Evolutionary conservation across 2,329 filamentous ascomycete genomes (phyloP).

Genomic region (Apiospora koreana): DNA sequence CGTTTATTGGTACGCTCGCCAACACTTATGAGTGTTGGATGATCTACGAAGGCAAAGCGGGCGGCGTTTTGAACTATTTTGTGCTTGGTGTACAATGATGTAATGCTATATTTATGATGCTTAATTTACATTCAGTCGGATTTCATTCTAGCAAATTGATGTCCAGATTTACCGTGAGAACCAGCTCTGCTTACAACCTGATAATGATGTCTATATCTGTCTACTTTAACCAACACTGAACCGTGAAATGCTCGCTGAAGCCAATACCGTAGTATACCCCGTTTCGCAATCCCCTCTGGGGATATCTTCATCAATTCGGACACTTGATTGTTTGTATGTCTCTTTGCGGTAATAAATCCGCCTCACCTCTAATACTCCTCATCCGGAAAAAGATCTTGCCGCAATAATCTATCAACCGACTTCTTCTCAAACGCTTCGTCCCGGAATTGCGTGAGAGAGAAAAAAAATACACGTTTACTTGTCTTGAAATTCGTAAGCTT

Average conservation of each 20-base stretch:
- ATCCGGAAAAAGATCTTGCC: background rate
- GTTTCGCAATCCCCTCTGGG: background rate
- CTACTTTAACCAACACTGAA: background rate
- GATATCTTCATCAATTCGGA: background rate
- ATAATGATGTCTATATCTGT: background rate
- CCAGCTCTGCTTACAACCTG: background rate
- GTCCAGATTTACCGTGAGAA: background rate
- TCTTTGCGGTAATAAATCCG: background rate
- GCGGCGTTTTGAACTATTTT: slow-evolving; percentile 1
- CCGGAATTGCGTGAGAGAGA: too few relatives aligned
- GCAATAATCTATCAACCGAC: background rate
- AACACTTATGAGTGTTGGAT: background rate
- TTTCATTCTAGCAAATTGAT: background rate
- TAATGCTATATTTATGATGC: background rate
- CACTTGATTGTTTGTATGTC: background rate
- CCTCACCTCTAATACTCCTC: background rate
- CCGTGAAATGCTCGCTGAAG: background rate
- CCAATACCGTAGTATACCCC: background rate
- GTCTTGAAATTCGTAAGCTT: too few relatives aligned
- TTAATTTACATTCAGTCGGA: background rate
- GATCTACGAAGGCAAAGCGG: background rate
- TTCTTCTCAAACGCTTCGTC: background rate
- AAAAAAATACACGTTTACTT: too few relatives aligned
- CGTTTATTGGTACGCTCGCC: background rate
- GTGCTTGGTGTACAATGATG: background rate